A percentile compares a stretch with the other conserved stretches of the same genome.
Evolutionary conservation across 345 rosid genomes (phyloP).

Genomic region (Brassica napus): DNA sequence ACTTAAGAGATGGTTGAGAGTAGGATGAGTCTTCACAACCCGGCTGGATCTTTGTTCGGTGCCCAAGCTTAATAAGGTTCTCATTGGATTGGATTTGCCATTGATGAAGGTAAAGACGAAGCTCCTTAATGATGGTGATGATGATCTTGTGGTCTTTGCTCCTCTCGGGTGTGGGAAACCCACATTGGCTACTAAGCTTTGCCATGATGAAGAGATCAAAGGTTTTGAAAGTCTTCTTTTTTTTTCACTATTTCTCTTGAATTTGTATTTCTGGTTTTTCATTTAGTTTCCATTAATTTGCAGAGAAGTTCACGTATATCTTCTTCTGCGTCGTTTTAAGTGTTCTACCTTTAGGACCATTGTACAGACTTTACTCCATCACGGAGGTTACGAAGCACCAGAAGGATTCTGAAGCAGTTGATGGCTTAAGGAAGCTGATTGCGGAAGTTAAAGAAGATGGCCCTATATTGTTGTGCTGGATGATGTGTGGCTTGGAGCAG

Average conservation of each 20-base stretch:
- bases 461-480: constrained; percentile 63
- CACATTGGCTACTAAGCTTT: constrained; percentile 47
- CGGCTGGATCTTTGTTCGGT: not conserved
- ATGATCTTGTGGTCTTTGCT: constrained; percentile 46
- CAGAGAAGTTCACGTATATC: constrained; percentile 54
- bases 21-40: not conserved
- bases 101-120: not conserved
- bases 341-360: constrained; percentile 39
- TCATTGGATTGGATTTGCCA: not conserved
- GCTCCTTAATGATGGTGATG: not conserved
- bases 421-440: constrained; percentile 31
- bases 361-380: constrained; percentile 38
- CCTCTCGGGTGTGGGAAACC: constrained; percentile 60
- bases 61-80: not conserved
- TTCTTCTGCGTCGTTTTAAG: constrained; percentile 52
- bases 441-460: not conserved
- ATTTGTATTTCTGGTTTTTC: constrained; percentile 14
- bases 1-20: not conserved
- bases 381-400: not conserved
- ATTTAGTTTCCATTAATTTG: constrained; percentile 14
- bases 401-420: constrained; percentile 35
- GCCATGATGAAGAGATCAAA: constrained; percentile 14
- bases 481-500: constrained; percentile 60
- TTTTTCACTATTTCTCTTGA: not conserved
- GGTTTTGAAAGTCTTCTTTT: not conserved